Evolutionary conservation across 805 yeast genomes (phyloP).

Genomic region (Cyberlindnera mrakii): DNA sequence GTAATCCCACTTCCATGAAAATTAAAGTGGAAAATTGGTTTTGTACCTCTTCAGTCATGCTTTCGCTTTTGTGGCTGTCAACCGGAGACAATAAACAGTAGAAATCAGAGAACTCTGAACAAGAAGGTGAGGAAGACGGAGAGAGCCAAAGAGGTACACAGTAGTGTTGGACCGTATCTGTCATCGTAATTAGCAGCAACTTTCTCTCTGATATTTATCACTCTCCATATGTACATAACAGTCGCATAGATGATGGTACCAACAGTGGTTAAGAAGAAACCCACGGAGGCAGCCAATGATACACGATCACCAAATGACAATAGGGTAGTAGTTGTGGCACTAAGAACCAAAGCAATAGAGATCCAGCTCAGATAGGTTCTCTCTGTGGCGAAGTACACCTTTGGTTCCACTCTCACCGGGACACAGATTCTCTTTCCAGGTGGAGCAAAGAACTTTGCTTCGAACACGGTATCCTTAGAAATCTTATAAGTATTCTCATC

Average conservation of each 20-base stretch:
- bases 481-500: slow-evolving; percentile 47
- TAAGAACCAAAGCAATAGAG: slow-evolving; percentile 80
- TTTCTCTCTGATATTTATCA: slow-evolving; percentile 73
- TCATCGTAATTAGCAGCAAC: slow-evolving; percentile 84
- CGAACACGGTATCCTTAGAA: slow-evolving; percentile 60
- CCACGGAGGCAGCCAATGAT: slow-evolving; percentile 76
- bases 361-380: slow-evolving; percentile 93
- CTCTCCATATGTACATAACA: slow-evolving; percentile 74
- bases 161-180: slow-evolving; percentile 75
- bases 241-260: slow-evolving; percentile 69
- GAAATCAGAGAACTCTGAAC: slow-evolving; percentile 24
- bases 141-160: slow-evolving; percentile 68
- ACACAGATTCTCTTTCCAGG: slow-evolving; percentile 85
- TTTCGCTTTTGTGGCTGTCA: neutral
- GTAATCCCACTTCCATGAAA: too few species aligned
- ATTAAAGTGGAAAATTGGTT: too few species aligned
- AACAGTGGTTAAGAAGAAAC: slow-evolving; percentile 78
- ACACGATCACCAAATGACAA: slow-evolving; percentile 76
- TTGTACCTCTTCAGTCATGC: too few species aligned
- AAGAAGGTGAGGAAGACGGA: slow-evolving; percentile 61
- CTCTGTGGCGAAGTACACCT: slow-evolving; percentile 98
- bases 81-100: neutral
- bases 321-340: slow-evolving; percentile 83
- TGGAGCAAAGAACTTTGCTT: slow-evolving; percentile 60
- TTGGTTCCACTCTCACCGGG: slow-evolving; percentile 96